Conservation (phyloP, 768 basidiomycete genomes). For the Dioszegia crocea region DNA sequence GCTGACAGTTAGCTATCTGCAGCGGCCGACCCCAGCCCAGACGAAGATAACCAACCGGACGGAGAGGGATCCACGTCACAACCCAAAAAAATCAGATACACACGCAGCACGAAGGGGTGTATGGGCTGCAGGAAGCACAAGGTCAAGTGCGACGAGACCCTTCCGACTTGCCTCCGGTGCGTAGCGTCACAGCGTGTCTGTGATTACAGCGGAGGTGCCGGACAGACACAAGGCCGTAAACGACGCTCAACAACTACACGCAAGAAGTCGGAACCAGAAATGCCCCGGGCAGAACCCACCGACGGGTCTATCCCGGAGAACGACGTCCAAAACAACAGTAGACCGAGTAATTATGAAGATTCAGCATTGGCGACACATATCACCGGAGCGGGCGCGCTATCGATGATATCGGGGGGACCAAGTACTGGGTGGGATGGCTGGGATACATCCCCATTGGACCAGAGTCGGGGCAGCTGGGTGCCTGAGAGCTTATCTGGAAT, state of each 20-base stretch:
- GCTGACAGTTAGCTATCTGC: neutral
- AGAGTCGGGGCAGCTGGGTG: neutral
- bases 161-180: slow-evolving; percentile 20
- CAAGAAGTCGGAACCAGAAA: neutral
- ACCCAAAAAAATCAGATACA: slow-evolving; percentile 17
- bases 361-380: neutral
- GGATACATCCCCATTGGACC: no score
- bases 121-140: slow-evolving; percentile 21
- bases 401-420: no score
- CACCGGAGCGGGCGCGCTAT: neutral
- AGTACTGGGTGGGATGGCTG: no score
- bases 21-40: neutral
- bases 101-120: slow-evolving; percentile 21
- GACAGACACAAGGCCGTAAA: neutral
- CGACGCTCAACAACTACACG: neutral
- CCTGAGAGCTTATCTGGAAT: neutral
- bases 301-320: no score
- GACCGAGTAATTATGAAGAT: neutral
- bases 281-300: no score
- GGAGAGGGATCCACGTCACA: no score
- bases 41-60: neutral
- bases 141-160: slow-evolving; percentile 30
- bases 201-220: slow-evolving; percentile 14
- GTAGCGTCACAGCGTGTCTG: slow-evolving; percentile 20
- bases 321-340: no score